Conservation (phyloP, 495 filamentous ascomycete species). For the Durotheca rogersii region DNA sequence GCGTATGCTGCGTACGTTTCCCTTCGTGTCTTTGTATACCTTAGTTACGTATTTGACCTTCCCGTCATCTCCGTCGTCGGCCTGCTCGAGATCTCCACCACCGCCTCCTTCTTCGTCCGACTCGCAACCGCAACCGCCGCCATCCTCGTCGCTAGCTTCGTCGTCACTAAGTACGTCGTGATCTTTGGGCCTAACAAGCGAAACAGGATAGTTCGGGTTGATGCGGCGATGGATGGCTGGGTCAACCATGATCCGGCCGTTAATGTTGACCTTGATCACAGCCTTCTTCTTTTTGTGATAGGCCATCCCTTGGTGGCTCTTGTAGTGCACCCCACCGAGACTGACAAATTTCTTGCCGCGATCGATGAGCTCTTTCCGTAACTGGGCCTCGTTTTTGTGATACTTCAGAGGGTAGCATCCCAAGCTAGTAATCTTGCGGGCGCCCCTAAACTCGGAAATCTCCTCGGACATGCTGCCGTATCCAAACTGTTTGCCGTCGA, state of each 20-base stretch:
- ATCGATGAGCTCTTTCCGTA: slow-evolving; percentile 69
- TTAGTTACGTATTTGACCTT: slow-evolving; percentile 61
- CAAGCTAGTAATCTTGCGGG: slow-evolving; percentile 78
- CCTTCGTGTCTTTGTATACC: slow-evolving; percentile 63
- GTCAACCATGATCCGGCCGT: slow-evolving; percentile 90
- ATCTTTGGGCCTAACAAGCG: slow-evolving; percentile 73
- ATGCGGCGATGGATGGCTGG: slow-evolving; percentile 82
- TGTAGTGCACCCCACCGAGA: slow-evolving; percentile 81
- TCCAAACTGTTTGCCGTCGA: slow-evolving; percentile 69
- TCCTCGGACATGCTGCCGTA: slow-evolving; percentile 64
- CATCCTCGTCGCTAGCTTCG: slow-evolving; percentile 60
- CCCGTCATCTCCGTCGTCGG: slow-evolving; percentile 54
- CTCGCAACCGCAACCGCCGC: slow-evolving; percentile 49
- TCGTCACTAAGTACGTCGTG: slow-evolving; percentile 63
- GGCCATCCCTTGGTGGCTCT: slow-evolving; percentile 77
- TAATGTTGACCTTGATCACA: slow-evolving; percentile 84
- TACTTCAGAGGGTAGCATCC: slow-evolving; percentile 78
- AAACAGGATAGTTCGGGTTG: slow-evolving; percentile 86
- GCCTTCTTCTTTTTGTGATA: slow-evolving; percentile 81
- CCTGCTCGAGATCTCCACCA: slow-evolving; percentile 31
- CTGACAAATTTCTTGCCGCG: slow-evolving; percentile 84
- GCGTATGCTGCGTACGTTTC: slow-evolving; percentile 56
- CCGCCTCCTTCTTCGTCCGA: slow-evolving; percentile 39
- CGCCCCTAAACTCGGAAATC: slow-evolving; percentile 77
- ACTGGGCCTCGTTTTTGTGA: slow-evolving; percentile 68